Evolutionary conservation across 2,329 filamentous ascomycete genomes (phyloP).

Genomic region (Calycina herbarum): DNA sequence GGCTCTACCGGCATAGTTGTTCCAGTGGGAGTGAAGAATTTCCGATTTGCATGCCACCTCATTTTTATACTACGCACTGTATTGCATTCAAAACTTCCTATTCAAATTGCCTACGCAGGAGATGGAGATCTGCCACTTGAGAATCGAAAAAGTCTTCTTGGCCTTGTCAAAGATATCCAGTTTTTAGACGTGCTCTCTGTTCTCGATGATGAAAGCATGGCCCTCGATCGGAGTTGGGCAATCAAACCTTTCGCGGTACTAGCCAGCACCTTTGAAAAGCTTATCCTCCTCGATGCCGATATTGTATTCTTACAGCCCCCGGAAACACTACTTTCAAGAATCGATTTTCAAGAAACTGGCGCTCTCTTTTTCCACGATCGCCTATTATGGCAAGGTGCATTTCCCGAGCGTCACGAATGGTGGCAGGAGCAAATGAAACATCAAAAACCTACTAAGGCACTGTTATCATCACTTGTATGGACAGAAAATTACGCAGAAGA

Average conservation of each 20-base stretch:
- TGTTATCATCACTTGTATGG: not conserved
- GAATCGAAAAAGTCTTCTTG: not conserved
- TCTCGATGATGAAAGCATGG: not conserved
- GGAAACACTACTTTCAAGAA: not conserved
- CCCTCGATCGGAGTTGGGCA: conserved; percentile 37
- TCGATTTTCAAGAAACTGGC: not conserved
- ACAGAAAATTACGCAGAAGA: not conserved
- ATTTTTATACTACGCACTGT: not conserved
- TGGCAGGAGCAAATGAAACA: not conserved
- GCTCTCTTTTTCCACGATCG: not conserved
- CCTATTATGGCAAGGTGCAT: not conserved
- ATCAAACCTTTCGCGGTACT: conserved; percentile 45
- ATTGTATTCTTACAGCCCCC: not conserved
- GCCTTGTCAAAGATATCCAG: not conserved
- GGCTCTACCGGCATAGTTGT: not conserved
- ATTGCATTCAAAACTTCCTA: not conserved
- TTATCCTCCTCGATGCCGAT: conserved; percentile 44
- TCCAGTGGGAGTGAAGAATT: not conserved
- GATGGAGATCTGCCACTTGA: not conserved
- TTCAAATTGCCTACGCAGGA: not conserved
- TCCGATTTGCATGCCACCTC: not conserved
- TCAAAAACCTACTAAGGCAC: not conserved
- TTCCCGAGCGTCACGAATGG: not conserved
- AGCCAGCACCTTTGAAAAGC: conserved; percentile 40
- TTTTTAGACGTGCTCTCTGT: not conserved